Base-by-base conservation (phyloP, 306 rosid species). In the Ochetophila trinervis region DNA sequence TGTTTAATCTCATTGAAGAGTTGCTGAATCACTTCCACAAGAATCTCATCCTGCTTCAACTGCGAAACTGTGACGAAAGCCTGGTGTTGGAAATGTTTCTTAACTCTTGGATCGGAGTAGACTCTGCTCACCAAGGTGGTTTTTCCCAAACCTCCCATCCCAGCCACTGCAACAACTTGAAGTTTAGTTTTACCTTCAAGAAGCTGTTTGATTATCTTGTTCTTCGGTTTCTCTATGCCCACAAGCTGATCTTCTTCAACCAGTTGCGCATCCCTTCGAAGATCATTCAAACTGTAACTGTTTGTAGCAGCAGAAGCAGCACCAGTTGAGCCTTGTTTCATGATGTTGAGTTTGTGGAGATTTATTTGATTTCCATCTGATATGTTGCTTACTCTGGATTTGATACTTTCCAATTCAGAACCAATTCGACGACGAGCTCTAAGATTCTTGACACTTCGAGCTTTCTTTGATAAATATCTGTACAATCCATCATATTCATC, bases 121-220 rank as follows among this genome's bases (percentile, higher is more conserved):
- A 76, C 87, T 70, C 73, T 59, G 71, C 76, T 83, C 48, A 67
- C 80, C 57, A 83, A 23, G 21, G 87, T 83, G 30, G 84, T 79
- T 67, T 83, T 83, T 11, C 87, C 87, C 82, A 83, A 42, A 27
- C 87, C 87, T 15, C 87, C 87, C 84, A 79, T 79, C 16, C 82
- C 87, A 1, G 77, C 61, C 19, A 76, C 84, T 17, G 87, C 79
- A 32, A 79, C 71, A 8, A 79, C 84, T 63, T 57, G 47, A 8
- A 74, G 76, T 16, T 45, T 56, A 0, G 78, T 71, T 61, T 57
- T 44, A 21, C 54, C 64, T 14, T 48, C 34, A 4, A 76, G 32
- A 62, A 83, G 57, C 82, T 70, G 62, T 36, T 63, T 4, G 2
- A 76, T 70, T 57, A 83, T 22, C 75, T 69, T n/a, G 16, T 24